Evolutionary conservation across 2,329 filamentous ascomycete genomes (phyloP), one percentile per base, ranked within the genome.

Genomic region (Mollisiaceae sp.): DNA sequence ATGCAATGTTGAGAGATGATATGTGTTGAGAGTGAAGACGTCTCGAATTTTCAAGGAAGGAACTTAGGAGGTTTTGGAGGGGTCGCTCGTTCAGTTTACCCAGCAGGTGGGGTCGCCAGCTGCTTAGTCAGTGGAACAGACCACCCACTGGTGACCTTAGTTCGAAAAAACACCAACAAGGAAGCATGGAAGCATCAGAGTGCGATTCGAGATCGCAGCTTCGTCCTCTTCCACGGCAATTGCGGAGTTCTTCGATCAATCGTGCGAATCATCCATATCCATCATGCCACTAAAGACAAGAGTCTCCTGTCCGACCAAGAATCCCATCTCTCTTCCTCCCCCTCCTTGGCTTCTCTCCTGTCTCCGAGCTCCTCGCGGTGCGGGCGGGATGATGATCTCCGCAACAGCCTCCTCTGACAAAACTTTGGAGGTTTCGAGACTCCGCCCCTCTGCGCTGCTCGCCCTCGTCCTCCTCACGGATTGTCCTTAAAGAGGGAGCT

Each of bases 1-100:
- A 39, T 63, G 39, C 36, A 47, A 24, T 27, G 56, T 62, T 57
- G 24, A 41, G 59, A 52, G 60, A 58, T 43, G 18, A 41, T 47
- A 41, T 47, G 52, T 60, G 58, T 60, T 59, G n/a, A 24, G n/a
- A 50, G 45, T 11, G 8, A 22, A 6, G 15, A 41, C 15, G 38
- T 14, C 12, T 12, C 12, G 15, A 41, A 18, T 14, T 41, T 41
- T 41, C 38, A 14, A 32, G 27, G 27, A 32, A 6, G 38, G 12
- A 41, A 41, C 12, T 14, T 41, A 9, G 15, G 8, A 41, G 38
- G 11, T 41, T 39, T 41, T 12, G 11, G 11, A 41, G 11, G 38
- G 38, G 15, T 12, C 38, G 15, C 38, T 41, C 27, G n/a, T 32
- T 32, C 27, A 32, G 27, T 32, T 32, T 32, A 32, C 38, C 15